Base-by-base conservation (phyloP, 1,139 yeast genomes). In the Pneumocystis wakefieldiae region DNA sequence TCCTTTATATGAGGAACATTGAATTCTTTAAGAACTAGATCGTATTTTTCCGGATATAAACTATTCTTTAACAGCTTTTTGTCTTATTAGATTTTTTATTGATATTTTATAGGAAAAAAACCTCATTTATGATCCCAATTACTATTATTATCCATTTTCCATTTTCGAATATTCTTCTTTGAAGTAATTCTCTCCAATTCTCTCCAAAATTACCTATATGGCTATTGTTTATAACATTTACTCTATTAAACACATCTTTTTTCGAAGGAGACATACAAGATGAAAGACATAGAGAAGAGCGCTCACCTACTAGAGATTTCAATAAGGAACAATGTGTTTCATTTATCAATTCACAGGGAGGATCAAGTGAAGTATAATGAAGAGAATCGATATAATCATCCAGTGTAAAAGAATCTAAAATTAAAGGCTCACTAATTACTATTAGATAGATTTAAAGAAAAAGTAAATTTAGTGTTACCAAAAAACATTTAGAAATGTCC, bases 401-500 rank as follows among this genome's bases (percentile, higher is more conserved):
- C 75, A 86, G 86, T 0, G 94, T 85, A 68, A 87, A 85, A 0
- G 87, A 81, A 70, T 86, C 91, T 28, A 88, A 76, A 17, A 80
- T 73, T 61, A 87, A 75, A 0, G 87, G 83, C 39, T 79, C 79
- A 68, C 83, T 48, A 24, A 24, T 48, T 24, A 48, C 17, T 24
- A 48, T 48, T 48, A 48, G 6, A 48, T 12, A 24, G 10, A 24
- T 5, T 48, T 48, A 24, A 48, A 24, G 19, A 19, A 42, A 14
- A 42, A 42, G 17, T 8, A 48, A 48, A 6, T 17, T 1, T 17
- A 48, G 4, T 48, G 8, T 48, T 48, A 48, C 55, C 55, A 83
- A 71, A 84, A 88, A 62, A 87, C 81, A 70, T 87, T 87, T 60
- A 87, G 74, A 69, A 88, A 88, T 6, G 82, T 76, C 95, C 95